A percentile compares a stretch with the other conserved stretches of the same genome.
Conservation (phyloP, 2,329 filamentous ascomycete genomes). For the Aspergillus bombycis region DNA sequence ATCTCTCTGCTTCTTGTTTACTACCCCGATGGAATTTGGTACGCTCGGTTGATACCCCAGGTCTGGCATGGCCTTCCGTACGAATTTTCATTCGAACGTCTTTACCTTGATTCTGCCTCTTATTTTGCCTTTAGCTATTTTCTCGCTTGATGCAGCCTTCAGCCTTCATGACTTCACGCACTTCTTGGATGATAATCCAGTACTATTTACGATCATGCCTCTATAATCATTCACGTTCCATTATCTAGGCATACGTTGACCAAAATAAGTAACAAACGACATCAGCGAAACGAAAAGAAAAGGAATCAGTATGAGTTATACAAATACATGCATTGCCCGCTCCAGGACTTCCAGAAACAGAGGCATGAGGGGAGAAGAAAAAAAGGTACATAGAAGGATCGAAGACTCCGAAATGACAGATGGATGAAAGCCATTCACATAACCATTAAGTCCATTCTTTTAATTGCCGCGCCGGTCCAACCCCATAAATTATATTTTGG, state of each 20-base stretch:
- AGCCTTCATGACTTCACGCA: background rate
- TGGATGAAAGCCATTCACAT: conserved; percentile 15
- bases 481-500: conserved; percentile 6
- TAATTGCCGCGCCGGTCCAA: conserved; percentile 16
- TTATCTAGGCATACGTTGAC: conserved; percentile 32
- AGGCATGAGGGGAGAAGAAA: conserved; percentile 24
- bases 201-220: background rate
- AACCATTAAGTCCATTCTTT: conserved; percentile 12
- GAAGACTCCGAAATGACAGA: conserved; percentile 20
- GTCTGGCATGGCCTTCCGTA: background rate
- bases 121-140: background rate
- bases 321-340: conserved; percentile 41
- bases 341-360: conserved; percentile 27
- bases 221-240: conserved; percentile 29
- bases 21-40: background rate
- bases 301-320: conserved; percentile 34
- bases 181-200: background rate
- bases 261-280: conserved; percentile 23
- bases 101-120: background rate
- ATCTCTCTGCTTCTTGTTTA: background rate
- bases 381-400: conserved; percentile 14
- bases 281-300: conserved; percentile 22
- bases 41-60: background rate
- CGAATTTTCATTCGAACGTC: background rate
- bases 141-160: background rate